Conservation (phyloP, 1,284 basidiomycete genomes). For the Apiotrichum domesticum region DNA sequence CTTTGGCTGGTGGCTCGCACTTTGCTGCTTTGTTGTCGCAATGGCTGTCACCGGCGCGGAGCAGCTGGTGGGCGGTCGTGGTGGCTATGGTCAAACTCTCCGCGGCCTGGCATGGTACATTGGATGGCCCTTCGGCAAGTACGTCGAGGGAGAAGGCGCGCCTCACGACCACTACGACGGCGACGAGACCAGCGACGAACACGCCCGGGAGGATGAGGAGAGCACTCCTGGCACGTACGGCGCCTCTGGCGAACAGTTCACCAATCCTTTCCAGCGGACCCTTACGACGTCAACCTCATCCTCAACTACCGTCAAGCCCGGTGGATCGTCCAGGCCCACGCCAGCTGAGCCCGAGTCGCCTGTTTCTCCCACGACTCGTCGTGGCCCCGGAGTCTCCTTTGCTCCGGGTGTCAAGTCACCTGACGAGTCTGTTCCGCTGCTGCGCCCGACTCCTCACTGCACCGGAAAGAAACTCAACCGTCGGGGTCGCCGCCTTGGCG, state of each 20-base stretch:
- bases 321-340: neutral
- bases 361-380: neutral
- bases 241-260: neutral
- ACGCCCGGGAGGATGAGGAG: constrained; percentile 6
- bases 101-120: constrained; percentile 95
- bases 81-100: constrained; percentile 76
- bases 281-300: constrained; percentile 15
- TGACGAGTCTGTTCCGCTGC: neutral
- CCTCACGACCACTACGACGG: constrained; percentile 24
- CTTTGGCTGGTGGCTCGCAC: constrained; percentile 88
- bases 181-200: neutral
- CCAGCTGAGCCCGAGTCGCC: constrained; percentile 1
- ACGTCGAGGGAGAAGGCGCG: constrained; percentile 77
- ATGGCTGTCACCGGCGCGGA: constrained; percentile 63
- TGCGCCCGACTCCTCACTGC: neutral
- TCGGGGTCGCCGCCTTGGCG: constrained; percentile 48
- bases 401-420: constrained; percentile 23
- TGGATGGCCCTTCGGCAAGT: constrained; percentile 97
- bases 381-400: constrained; percentile 33
- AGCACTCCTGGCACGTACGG: neutral
- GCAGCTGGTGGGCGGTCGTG: constrained; percentile 59
- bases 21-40: constrained; percentile 61
- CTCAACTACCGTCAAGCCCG: constrained; percentile 18
- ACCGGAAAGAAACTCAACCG: constrained; percentile 27
- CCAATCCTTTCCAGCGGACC: constrained; percentile 2